A percentile compares a stretch with the other conserved stretches of the same genome.
Evolutionary conservation across 352 stramenopile species (phyloP).

Genomic region (Phytophthora litchii): DNA sequence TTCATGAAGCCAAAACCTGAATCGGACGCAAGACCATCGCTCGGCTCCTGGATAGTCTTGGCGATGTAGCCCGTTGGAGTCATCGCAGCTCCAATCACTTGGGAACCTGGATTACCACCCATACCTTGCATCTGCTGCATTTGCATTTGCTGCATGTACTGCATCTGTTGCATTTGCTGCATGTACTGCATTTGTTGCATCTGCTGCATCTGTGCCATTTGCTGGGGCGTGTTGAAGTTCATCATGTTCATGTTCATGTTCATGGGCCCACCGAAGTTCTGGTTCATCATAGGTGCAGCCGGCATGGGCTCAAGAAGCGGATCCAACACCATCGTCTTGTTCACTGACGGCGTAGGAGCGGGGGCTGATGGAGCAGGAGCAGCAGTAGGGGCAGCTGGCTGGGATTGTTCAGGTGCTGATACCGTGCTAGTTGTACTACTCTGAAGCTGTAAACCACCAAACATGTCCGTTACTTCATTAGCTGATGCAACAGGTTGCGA

Average conservation of each 20-base stretch:
- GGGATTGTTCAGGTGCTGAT: slow-evolving; percentile 24
- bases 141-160: slow-evolving; percentile 77
- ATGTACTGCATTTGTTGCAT: slow-evolving; percentile 76
- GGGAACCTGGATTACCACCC: slow-evolving; percentile 52
- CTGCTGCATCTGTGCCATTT: slow-evolving; percentile 62
- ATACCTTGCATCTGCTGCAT: slow-evolving; percentile 67
- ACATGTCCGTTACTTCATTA: slow-evolving; percentile 70
- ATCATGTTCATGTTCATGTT: slow-evolving; percentile 59
- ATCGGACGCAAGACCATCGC: slow-evolving; percentile 67
- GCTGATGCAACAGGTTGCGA: slow-evolving; percentile 30
- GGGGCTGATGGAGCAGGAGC: slow-evolving; percentile 31
- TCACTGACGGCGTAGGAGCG: slow-evolving; percentile 17
- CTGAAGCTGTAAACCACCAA: slow-evolving; percentile 74
- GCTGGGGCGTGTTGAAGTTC: slow-evolving; percentile 59
- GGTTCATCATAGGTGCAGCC: slow-evolving; percentile 48
- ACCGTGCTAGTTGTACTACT: slow-evolving; percentile 37
- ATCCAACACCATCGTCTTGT: slow-evolving; percentile 66
- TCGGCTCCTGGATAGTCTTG: slow-evolving; percentile 87
- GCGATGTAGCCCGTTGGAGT: slow-evolving; percentile 86
- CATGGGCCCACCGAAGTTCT: slow-evolving; percentile 34
- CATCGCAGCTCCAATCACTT: slow-evolving; percentile 87
- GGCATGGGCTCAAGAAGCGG: slow-evolving; percentile 71
- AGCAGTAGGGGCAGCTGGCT: slow-evolving; percentile 20
- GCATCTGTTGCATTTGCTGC: slow-evolving; percentile 78
- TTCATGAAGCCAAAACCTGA: slow-evolving; percentile 88